These are phyloP conservation scores for Wallacemonas sp. DNA, from an alignment of 208 protist species.

Conservation along the genomic window DNA sequence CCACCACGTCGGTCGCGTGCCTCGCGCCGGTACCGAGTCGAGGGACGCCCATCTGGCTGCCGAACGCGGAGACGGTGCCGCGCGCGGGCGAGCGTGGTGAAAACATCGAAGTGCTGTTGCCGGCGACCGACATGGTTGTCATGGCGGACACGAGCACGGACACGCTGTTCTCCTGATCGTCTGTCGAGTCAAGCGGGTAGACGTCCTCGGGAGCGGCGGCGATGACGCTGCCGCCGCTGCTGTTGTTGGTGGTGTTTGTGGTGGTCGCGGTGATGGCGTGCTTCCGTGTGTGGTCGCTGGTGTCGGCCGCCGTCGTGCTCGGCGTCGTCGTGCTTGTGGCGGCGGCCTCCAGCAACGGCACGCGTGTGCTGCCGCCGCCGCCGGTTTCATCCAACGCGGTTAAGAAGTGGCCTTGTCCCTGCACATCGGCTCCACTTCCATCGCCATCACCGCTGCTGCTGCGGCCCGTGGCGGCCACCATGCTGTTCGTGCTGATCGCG, in stretches of 20 bases:
- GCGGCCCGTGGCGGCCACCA: not conserved
- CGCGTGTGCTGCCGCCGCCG: no score
- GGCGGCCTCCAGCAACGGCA: no score
- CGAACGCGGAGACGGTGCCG: not conserved
- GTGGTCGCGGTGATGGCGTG: no score
- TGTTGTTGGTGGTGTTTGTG: no score
- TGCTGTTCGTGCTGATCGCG: not conserved
- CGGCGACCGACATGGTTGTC: not conserved
- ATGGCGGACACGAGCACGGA: conserved; percentile 1
- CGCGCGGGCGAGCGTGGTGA: not conserved
- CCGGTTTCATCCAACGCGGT: not conserved
- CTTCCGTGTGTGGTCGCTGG: no score
- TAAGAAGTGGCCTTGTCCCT: not conserved
- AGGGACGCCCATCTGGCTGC: no score
- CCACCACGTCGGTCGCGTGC: no score
- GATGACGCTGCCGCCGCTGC: no score
- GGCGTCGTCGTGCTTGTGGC: not conserved
- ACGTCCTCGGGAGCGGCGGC: no score
- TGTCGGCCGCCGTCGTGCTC: no score
- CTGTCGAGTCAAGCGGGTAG: not conserved
- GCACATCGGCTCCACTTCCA: not conserved
- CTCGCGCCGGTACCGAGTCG: no score
- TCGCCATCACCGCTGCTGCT: not conserved
- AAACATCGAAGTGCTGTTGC: not conserved
- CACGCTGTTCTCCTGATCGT: not conserved